phyloP scores from a whole-genome alignment of 2,329 filamentous ascomycete genomes.

The Aureobasidium sp. region DNA sequence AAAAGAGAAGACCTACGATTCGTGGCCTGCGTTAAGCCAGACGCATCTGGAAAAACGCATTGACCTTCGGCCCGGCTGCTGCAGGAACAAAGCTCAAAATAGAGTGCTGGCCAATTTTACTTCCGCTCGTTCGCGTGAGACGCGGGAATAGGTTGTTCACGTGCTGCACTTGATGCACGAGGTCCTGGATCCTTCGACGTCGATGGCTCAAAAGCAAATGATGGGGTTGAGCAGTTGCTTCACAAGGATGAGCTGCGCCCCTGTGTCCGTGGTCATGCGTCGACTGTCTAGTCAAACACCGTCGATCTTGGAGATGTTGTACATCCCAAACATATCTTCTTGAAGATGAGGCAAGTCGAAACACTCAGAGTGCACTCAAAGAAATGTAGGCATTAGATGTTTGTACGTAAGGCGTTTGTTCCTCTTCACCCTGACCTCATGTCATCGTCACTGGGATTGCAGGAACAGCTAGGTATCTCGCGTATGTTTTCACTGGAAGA shows the following conservation, averaged over 20 bases:
- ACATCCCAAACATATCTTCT: not conserved
- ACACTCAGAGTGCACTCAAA: not conserved
- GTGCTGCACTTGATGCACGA: not conserved
- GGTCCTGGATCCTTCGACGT: not conserved
- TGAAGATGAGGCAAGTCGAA: not conserved
- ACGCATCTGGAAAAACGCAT: not conserved
- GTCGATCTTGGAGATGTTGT: not conserved
- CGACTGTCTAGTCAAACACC: not conserved
- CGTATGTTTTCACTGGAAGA: constrained; percentile 15
- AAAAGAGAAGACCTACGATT: not conserved
- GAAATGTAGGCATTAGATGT: constrained; percentile 1
- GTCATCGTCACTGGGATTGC: not conserved
- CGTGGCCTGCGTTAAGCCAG: not conserved
- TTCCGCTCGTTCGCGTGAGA: not conserved
- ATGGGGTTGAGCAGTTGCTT: not conserved
- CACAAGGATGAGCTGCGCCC: not conserved
- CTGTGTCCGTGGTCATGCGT: not conserved
- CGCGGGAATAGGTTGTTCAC: not conserved
- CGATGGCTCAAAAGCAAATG: not conserved
- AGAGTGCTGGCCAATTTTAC: constrained; percentile 1
- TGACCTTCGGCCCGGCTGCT: constrained; percentile 1
- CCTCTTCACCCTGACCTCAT: not conserved
- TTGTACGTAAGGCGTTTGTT: not conserved
- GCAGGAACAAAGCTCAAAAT: constrained; percentile 2
- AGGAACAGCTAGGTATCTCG: constrained; percentile 3